phyloP scores from a whole-genome alignment of 805 yeast genomes.

The Metschnikowia hibisci region DNA sequence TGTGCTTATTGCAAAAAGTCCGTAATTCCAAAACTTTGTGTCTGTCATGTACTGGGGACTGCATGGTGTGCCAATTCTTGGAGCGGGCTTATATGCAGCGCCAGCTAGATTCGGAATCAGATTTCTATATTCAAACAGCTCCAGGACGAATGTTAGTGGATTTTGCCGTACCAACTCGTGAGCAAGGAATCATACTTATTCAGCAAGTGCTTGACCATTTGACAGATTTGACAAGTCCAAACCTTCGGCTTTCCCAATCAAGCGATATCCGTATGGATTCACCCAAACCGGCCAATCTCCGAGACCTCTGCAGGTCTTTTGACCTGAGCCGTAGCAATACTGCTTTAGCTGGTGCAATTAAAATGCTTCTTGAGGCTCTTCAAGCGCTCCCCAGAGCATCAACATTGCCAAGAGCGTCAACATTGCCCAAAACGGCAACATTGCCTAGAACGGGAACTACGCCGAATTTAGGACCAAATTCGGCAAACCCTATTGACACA shows the following conservation, averaged over 20 bases:
- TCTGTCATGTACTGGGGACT: background rate
- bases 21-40: background rate
- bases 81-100: background rate
- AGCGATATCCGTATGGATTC: too few relatives aligned
- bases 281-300: too few relatives aligned
- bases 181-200: background rate
- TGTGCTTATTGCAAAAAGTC: background rate
- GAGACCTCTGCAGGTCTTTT: too few relatives aligned
- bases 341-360: too few relatives aligned
- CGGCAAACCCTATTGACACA: too few relatives aligned
- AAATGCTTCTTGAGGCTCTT: too few relatives aligned
- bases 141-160: background rate
- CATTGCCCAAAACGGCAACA: too few relatives aligned
- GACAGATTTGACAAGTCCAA: background rate
- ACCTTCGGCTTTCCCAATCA: too few relatives aligned
- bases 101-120: background rate
- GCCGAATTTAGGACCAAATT: background rate
- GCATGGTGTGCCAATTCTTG: slow-evolving; percentile 1
- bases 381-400: too few relatives aligned
- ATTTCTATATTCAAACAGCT: background rate
- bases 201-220: slow-evolving; percentile 2
- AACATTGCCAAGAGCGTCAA: too few relatives aligned
- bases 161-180: background rate
- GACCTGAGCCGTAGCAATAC: too few relatives aligned
- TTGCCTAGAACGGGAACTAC: too few relatives aligned